These are phyloP conservation scores for Linderina pennispora DNA, from an alignment of 192 early-diverging fungal species.

Conservation along the genomic window DNA sequence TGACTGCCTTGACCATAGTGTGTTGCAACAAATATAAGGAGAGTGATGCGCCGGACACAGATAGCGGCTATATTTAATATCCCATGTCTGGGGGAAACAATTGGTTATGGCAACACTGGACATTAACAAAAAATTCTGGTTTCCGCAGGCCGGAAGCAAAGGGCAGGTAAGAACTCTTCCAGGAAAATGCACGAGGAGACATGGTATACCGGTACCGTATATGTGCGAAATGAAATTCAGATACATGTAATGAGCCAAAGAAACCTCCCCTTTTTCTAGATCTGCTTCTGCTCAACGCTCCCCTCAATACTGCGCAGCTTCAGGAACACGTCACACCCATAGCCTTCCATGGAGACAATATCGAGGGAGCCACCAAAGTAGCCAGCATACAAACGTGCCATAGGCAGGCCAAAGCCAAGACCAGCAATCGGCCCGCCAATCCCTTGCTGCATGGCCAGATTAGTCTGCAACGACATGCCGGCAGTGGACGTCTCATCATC, in stretches of 20 bases:
- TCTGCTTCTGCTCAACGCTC: constrained; percentile 42
- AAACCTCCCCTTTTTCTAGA: too few relatives aligned
- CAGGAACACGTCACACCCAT: constrained; percentile 92
- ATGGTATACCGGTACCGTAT: background rate
- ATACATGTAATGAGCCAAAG: too few relatives aligned
- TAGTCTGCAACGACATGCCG: constrained; percentile 62
- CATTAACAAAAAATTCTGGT: too few relatives aligned
- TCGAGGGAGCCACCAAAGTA: constrained; percentile 93
- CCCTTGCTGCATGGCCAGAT: constrained; percentile 78
- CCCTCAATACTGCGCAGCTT: constrained; percentile 81
- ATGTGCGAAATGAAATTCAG: background rate
- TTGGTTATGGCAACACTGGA: too few relatives aligned
- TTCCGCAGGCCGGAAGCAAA: too few relatives aligned
- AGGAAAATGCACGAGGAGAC: background rate
- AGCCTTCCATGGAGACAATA: constrained; percentile 73
- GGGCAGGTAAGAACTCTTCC: too few relatives aligned
- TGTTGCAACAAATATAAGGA: background rate
- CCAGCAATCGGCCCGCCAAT: constrained; percentile 89
- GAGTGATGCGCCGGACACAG: too few relatives aligned
- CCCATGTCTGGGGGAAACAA: too few relatives aligned
- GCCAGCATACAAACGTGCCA: constrained; percentile 80
- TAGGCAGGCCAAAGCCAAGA: constrained; percentile 75
- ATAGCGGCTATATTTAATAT: too few relatives aligned
- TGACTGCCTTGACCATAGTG: constrained; percentile 37
- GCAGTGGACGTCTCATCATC: constrained; percentile 35